These are phyloP conservation scores for Apiotrichum montevideense DNA, from an alignment of 1,284 basidiomycete species.

Conservation along the genomic window DNA sequence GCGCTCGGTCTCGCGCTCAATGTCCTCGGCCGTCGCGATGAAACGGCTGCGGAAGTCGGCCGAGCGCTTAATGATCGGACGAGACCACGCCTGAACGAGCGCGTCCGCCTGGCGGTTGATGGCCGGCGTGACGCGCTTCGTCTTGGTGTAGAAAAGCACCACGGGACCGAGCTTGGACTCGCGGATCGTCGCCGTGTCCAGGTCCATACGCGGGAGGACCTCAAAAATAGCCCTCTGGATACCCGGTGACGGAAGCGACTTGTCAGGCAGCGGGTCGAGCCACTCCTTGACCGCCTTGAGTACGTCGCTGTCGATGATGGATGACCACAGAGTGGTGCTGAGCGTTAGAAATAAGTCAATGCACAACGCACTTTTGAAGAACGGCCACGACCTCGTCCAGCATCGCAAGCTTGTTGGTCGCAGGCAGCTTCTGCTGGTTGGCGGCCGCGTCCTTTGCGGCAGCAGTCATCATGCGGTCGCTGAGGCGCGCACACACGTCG, in stretches of 20 bases:
- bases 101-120: slow-evolving; percentile 75
- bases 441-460: slow-evolving; percentile 78
- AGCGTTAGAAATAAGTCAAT: not conserved
- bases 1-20: slow-evolving; percentile 6
- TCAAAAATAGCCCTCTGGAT: slow-evolving; percentile 91
- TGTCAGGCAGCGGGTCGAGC: slow-evolving; percentile 91
- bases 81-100: slow-evolving; percentile 80
- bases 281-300: slow-evolving; percentile 84
- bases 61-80: slow-evolving; percentile 89
- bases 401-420: slow-evolving; percentile 75
- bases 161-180: slow-evolving; percentile 87
- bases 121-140: slow-evolving; percentile 72
- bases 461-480: slow-evolving; percentile 79
- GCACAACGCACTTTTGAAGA: slow-evolving; percentile 72
- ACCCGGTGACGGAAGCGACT: slow-evolving; percentile 86
- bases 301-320: slow-evolving; percentile 90
- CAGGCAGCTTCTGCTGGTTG: slow-evolving; percentile 76
- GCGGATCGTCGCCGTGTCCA: slow-evolving; percentile 85
- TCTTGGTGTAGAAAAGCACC: slow-evolving; percentile 89
- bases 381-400: slow-evolving; percentile 86
- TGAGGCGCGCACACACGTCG: slow-evolving; percentile 77
- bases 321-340: slow-evolving; percentile 77
- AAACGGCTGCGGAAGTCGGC: slow-evolving; percentile 61
- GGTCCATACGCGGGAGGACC: slow-evolving; percentile 78
- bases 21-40: slow-evolving; percentile 23